Evolutionary conservation across 163 green algal genomes (phyloP), one percentile per base, ranked within the genome.

Genomic region (Chlamydomonas reinhardtii): DNA sequence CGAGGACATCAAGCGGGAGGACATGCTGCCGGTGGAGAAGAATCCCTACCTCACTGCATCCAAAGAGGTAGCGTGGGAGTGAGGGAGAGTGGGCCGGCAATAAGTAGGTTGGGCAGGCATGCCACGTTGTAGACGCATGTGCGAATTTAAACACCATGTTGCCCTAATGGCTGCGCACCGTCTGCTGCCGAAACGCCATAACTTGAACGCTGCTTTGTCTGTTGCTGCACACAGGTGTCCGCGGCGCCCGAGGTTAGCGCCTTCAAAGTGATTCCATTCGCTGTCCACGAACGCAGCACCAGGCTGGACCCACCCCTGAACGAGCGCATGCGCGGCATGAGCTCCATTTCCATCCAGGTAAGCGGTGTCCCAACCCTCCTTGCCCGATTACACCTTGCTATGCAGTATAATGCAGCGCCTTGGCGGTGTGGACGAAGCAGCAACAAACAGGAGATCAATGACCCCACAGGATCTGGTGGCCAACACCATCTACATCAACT

Each of bases 1-100:
- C 9, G 48, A 56, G 19, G 73, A 83, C 52, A 76, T 91, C 43
- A 73, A 25, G 52, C 80, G 85, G 22, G 39, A 70, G 14, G 12
- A n/a, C 59, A 91, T 91, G 86, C 48, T 89, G 56, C 86, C 86
- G 8, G 73, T 90, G 48, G 76, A 86, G 9, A 77, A 43, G 32
- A 78, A 87, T 78, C 68, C 71, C 59, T 87, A 87, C 77, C 32
- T 88, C 6, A 35, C n/a, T 0, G 17, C 66, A 48, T 78, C 75
- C 11, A 75, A 74, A 66, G 83, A 88, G 83, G 74, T 89, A 35
- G 19, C 70, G 31, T 14, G 29, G 8, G 29, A 22, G 29, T 22
- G 64, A 1, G 64, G 27, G 76, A n/a, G 29, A 19, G 2, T 20
- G 29, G 25, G 64, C 25, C 5, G 64, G 15, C 20, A 25, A 17